A percentile compares a stretch with the other conserved stretches of the same genome.
Conservation (phyloP, 129 eudicot genomes). For the Heracleum sosnowskyi region DNA sequence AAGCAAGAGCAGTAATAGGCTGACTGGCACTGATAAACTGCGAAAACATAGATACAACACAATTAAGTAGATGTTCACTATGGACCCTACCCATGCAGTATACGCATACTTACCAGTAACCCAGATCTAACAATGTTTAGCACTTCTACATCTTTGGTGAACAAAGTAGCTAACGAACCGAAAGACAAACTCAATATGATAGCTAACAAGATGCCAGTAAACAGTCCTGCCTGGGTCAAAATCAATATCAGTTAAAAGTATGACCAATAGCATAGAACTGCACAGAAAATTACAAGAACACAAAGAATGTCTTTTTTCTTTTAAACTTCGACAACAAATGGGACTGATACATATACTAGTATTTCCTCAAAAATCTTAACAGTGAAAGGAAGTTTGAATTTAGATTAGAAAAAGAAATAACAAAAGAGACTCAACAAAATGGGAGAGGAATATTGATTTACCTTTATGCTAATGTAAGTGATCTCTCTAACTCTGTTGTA, state of each 20-base stretch:
- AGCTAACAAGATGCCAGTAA: conserved; percentile 52
- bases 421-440: neutral
- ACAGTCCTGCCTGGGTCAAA: conserved; percentile 43
- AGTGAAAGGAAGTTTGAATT: neutral
- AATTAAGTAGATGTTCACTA: neutral
- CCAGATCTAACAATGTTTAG: conserved; percentile 53
- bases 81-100: neutral
- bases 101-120: conserved; percentile 33
- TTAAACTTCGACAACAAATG: neutral
- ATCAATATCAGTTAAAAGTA: neutral
- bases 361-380: neutral
- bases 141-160: conserved; percentile 51
- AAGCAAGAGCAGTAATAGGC: conserved; percentile 63
- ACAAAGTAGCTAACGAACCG: conserved; percentile 48
- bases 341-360: neutral
- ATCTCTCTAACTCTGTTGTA: conserved; percentile 56
- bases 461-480: conserved; percentile 47
- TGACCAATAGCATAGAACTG: neutral
- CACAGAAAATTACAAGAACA: neutral
- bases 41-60: neutral
- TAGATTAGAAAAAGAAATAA: neutral
- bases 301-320: neutral
- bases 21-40: conserved; percentile 68
- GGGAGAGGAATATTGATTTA: conserved; percentile 6
- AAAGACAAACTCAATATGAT: conserved; percentile 46